A percentile compares a stretch with the other conserved stretches of the same genome.
Conservation (phyloP, 352 stramenopile species). For the Sclerospora graminicola region DNA sequence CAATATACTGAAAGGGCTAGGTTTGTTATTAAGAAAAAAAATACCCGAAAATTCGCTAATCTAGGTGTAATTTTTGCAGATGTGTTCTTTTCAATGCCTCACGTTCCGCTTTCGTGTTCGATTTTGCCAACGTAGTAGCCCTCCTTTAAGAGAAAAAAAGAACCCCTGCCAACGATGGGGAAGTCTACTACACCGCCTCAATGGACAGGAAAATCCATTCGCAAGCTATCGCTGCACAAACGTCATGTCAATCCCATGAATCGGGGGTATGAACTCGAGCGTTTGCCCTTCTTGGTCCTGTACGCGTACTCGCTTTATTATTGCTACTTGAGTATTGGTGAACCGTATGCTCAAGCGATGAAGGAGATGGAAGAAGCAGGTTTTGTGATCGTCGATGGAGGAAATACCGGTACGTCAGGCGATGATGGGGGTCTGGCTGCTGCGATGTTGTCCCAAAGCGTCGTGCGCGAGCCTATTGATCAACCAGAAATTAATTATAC, state of each 20-base stretch:
- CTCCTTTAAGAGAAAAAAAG: no score
- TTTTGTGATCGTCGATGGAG: constrained; percentile 26
- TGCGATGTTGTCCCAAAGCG: constrained; percentile 60
- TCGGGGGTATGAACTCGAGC: constrained; percentile 58
- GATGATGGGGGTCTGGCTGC: constrained; percentile 49
- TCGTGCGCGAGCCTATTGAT: constrained; percentile 38
- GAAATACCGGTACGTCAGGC: constrained; percentile 8
- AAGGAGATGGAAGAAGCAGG: constrained; percentile 55
- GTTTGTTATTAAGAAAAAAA: no score
- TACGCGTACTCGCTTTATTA: constrained; percentile 67
- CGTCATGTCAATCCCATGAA: constrained; percentile 46
- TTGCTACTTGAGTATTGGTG: constrained; percentile 47
- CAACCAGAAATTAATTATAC: constrained; percentile 45
- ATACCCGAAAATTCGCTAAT: no score
- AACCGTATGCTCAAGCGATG: constrained; percentile 69
- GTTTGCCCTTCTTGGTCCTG: constrained; percentile 53
- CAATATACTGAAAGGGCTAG: no score
- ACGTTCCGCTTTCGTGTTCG: no score
- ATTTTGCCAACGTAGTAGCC: no score
- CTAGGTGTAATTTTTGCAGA: no score
- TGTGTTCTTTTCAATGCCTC: no score
- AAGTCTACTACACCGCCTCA: constrained; percentile 28
- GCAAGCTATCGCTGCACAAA: constrained; percentile 49
- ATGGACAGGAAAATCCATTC: constrained; percentile 68
- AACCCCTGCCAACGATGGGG: no score